These are phyloP conservation scores for Cryptococcus sp. DNA, from an alignment of 1,284 basidiomycete species.

Conservation along the genomic window DNA sequence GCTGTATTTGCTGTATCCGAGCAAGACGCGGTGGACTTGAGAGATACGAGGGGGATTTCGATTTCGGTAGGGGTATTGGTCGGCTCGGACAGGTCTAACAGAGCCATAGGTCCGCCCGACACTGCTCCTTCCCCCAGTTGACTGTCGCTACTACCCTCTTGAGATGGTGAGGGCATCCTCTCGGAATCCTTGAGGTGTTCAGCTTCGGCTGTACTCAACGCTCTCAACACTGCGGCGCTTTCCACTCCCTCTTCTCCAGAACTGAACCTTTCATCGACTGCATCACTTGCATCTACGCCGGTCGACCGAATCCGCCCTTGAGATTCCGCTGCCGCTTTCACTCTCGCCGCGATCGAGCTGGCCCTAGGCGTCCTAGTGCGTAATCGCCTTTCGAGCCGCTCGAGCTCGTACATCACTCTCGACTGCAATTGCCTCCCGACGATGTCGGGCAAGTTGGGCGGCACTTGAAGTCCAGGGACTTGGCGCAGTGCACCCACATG, in stretches of 20 bases:
- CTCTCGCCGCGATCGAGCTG: not conserved
- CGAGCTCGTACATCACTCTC: conserved; percentile 23
- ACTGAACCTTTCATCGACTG: not conserved
- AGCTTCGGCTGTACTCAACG: conserved; percentile 1
- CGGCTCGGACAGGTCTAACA: too few relatives aligned
- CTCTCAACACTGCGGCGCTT: not conserved
- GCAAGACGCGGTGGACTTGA: not conserved
- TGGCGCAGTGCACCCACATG: conserved; percentile 8
- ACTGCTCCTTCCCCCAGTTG: not conserved
- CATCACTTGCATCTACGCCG: not conserved
- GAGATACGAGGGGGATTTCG: not conserved
- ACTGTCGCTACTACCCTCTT: not conserved
- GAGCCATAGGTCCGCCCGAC: not conserved
- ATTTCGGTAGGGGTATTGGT: not conserved
- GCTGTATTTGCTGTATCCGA: not conserved
- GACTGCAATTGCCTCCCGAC: conserved; percentile 17
- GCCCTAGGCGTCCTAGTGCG: not conserved
- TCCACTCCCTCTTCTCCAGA: not conserved
- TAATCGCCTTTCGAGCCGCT: conserved; percentile 3
- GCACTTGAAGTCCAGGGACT: conserved; percentile 10
- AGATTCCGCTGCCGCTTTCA: not conserved
- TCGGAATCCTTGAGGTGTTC: not conserved
- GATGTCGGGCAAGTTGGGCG: conserved; percentile 14
- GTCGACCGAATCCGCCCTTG: not conserved
- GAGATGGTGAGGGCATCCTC: not conserved